Evolutionary conservation across 2,329 filamentous ascomycete species (phyloP).

Genomic region (Monilinia aucupariae): DNA sequence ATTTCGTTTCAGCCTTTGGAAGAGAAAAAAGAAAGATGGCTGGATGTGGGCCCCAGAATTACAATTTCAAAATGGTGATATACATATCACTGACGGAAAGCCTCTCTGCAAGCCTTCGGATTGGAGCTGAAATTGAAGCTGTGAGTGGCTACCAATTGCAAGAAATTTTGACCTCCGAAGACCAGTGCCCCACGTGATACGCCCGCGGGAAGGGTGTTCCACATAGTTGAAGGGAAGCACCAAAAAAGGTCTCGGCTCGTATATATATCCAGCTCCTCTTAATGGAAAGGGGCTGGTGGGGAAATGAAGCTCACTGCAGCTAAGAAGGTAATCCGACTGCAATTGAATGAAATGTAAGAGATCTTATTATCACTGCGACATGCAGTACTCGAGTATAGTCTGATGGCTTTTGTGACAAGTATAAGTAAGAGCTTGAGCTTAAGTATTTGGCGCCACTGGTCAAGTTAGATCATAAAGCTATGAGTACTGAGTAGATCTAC

Average conservation of each 20-base stretch:
- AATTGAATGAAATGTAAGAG: neutral
- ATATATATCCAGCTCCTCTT: too few relatives aligned
- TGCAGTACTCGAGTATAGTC: neutral
- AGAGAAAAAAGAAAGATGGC: neutral
- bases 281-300: too few relatives aligned
- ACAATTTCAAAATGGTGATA: conserved; percentile 4
- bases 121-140: conserved; percentile 2
- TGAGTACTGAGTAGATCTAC: too few relatives aligned
- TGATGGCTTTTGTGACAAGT: neutral
- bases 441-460: neutral
- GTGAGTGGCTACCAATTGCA: conserved; percentile 3
- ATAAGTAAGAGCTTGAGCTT: too few relatives aligned
- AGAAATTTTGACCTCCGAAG: neutral
- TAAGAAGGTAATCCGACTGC: neutral
- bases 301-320: neutral
- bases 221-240: too few relatives aligned
- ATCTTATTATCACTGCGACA: neutral
- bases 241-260: neutral
- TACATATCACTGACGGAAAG: neutral
- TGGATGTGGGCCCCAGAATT: neutral
- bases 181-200: conserved; percentile 1
- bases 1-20: neutral
- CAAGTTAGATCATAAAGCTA: neutral
- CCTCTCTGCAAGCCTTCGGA: conserved; percentile 9
- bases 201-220: too few relatives aligned